A percentile compares a stretch with the other conserved stretches of the same genome.
Conservation (phyloP, 2,329 filamentous ascomycete species). For the Pyrenophora teres region DNA sequence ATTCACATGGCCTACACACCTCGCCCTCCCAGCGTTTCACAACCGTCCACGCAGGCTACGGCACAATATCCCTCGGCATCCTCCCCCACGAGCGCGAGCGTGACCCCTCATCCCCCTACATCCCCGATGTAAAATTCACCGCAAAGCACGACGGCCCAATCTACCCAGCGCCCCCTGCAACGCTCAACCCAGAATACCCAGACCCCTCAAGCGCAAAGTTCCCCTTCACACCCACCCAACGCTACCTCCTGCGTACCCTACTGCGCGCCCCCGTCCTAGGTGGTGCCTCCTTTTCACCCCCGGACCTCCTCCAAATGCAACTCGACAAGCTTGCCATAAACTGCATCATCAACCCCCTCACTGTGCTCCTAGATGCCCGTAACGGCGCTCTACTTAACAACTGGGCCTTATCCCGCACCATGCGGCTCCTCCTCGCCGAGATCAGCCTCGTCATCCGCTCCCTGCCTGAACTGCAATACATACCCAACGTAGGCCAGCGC, state of each 20-base stretch:
- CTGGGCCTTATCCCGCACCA: constrained; percentile 65
- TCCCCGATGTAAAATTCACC: constrained; percentile 22
- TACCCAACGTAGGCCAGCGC: constrained; percentile 63
- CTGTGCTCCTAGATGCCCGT: constrained; percentile 74
- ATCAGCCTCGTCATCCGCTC: constrained; percentile 71
- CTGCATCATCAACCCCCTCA: constrained; percentile 79
- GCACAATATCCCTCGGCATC: constrained; percentile 62
- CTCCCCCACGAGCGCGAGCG: constrained; percentile 49
- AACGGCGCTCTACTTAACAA: constrained; percentile 76
- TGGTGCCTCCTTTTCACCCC: constrained; percentile 62
- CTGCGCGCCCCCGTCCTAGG: constrained; percentile 66
- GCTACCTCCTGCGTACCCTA: constrained; percentile 69
- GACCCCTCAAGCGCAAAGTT: constrained; percentile 25
- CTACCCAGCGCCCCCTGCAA: constrained; percentile 13
- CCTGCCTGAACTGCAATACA: constrained; percentile 73
- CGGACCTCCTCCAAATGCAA: constrained; percentile 71
- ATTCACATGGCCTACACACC: constrained; percentile 62
- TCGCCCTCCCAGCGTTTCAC: constrained; percentile 54
- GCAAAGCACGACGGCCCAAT: constrained; percentile 3
- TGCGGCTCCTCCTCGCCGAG: constrained; percentile 75
- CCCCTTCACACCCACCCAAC: constrained; percentile 50
- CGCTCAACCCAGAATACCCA: constrained; percentile 22
- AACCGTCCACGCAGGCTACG: constrained; percentile 62
- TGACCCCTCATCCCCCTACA: constrained; percentile 30
- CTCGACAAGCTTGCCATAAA: constrained; percentile 78